phyloP scores from a whole-genome alignment of 257 asterid species.

The Cinchona pubescens region DNA sequence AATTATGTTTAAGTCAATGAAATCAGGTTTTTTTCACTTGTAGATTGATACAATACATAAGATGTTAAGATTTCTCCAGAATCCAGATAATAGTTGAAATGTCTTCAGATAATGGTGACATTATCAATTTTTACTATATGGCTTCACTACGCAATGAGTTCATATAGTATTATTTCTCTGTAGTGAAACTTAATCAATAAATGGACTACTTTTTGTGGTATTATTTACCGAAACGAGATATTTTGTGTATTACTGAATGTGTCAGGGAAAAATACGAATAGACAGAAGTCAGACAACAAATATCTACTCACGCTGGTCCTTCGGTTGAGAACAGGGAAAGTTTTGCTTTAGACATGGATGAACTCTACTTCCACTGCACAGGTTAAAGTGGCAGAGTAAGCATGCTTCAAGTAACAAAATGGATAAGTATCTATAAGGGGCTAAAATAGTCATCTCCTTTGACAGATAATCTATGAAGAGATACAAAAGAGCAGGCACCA shows the following conservation, averaged over 20 bases:
- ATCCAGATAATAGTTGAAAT: background rate
- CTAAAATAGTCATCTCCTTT: slow-evolving; percentile 6
- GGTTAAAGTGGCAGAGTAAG: slow-evolving; percentile 13
- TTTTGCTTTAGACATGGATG: slow-evolving; percentile 64
- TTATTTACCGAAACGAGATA: background rate
- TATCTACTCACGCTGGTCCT: slow-evolving; percentile 42
- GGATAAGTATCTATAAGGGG: background rate
- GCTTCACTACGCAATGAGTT: background rate
- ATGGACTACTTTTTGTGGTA: background rate
- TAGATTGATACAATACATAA: no score
- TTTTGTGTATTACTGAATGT: background rate
- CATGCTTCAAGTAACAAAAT: slow-evolving; percentile 6
- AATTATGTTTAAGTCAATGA: background rate
- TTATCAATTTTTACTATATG: background rate
- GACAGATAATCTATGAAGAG: slow-evolving; percentile 1
- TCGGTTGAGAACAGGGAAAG: slow-evolving; percentile 56
- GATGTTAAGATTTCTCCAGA: background rate
- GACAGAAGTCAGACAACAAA: background rate
- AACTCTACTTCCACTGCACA: slow-evolving; percentile 30
- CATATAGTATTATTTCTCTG: background rate
- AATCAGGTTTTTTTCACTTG: background rate
- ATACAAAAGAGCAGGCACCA: slow-evolving; percentile 2
- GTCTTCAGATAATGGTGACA: no score
- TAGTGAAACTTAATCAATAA: background rate
- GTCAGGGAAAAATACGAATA: background rate